Conservation (phyloP, 2,329 filamentous ascomycete species). For the Fusarium mexicanum region DNA sequence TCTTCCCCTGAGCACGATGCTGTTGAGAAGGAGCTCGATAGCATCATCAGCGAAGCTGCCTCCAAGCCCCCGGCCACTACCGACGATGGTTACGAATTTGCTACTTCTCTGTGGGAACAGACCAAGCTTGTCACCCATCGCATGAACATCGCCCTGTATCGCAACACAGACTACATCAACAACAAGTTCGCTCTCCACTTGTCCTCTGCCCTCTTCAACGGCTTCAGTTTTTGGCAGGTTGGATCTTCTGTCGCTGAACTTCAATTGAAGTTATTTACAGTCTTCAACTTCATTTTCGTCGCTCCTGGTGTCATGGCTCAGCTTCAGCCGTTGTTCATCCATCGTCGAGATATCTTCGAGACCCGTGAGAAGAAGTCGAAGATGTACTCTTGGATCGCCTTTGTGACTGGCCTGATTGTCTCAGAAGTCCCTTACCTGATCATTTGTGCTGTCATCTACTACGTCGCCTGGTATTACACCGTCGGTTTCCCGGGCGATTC, state of each 20-base stretch:
- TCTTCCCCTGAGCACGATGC: constrained; percentile 68
- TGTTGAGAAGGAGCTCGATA: constrained; percentile 70
- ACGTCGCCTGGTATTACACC: constrained; percentile 67
- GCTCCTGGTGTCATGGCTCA: constrained; percentile 63
- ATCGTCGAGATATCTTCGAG: constrained; percentile 60
- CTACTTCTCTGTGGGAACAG: constrained; percentile 72
- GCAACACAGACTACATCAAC: constrained; percentile 73
- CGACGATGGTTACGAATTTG: constrained; percentile 74
- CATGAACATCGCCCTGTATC: constrained; percentile 69
- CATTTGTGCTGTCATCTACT: constrained; percentile 59
- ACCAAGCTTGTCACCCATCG: constrained; percentile 71
- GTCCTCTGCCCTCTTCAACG: constrained; percentile 65
- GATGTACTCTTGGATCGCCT: constrained; percentile 69
- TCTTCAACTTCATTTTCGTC: constrained; percentile 73
- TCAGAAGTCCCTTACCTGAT: constrained; percentile 59
- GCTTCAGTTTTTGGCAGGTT: constrained; percentile 70
- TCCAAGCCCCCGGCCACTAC: constrained; percentile 52
- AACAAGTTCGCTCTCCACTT: constrained; percentile 70
- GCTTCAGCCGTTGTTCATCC: constrained; percentile 60
- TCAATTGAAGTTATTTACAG: constrained; percentile 65
- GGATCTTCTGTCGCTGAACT: constrained; percentile 60
- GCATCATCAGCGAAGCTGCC: constrained; percentile 66
- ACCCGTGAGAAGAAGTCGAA: constrained; percentile 60
- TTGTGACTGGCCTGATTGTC: constrained; percentile 62
- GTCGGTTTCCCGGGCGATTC: constrained; percentile 59